Base-by-base conservation (phyloP, 345 rosid species). In the Eucalyptus pumila region DNA sequence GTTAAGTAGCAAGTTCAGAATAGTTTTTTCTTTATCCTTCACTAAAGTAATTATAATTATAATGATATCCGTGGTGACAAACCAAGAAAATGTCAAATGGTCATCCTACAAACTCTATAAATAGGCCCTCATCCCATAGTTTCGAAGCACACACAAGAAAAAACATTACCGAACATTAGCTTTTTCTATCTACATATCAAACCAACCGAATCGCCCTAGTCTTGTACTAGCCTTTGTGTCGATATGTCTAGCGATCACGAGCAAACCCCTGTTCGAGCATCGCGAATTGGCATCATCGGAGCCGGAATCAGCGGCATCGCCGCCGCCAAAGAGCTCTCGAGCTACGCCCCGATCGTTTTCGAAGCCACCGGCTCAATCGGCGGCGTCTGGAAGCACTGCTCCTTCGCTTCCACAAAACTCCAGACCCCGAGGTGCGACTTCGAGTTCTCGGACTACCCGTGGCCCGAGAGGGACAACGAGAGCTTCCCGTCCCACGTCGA, bases 241-340 rank as follows among this genome's bases (percentile, higher is more conserved):
- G 42, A 47, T 65, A 56, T 67, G 80, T 62, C 88, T 62, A 30
- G 76, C 6, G 56, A 42, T 42, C 52, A 44, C 7, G 40, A 48
- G 24, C 76, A 86, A 21, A 26, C 26, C 69, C 52, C 4, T 16
- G 27, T 86, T 49, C 48, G 47, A 24, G 81, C 56, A 24, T 80
- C 88, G 17, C 93, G 90, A 92, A 88, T 97, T 11, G 99, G 94
- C 30, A 96, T 97, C 87, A 94, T 97, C 10, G 99, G 99, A 14
- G 98, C 95, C 5, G 99, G 99, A 9, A 96, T 97, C 52, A 97
- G 99, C 15, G 99, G 99, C 88, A 62, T 97, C 80, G 97, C 99
- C 1, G 97, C 94, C 0, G 94, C 96, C 44, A 97, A 96, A 86
- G 95, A 96, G 93, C 95, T 97, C 40, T 88, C 94, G 52, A 94